Conservation (phyloP, 208 protist genomes). For the Endotrypanum monterogeii region DNA sequence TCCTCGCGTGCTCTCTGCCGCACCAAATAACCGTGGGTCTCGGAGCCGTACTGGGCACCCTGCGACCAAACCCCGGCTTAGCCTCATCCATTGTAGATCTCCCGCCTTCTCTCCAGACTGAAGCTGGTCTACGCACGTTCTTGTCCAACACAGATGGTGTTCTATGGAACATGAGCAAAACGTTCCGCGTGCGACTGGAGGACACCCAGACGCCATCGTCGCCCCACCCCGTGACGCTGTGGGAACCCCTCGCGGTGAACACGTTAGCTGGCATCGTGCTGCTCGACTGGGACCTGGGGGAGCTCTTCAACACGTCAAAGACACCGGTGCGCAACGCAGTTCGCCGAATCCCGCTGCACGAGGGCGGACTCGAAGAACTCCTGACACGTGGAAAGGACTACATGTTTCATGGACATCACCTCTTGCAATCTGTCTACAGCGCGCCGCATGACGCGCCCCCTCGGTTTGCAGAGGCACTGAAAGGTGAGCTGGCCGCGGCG, state of each 20-base stretch:
- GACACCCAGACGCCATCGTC: constrained; percentile 19
- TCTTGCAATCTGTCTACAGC: constrained; percentile 52
- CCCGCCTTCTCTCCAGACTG: constrained; percentile 16
- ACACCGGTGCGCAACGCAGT: constrained; percentile 6
- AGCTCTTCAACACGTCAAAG: constrained; percentile 9
- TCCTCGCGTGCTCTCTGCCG: constrained; percentile 38
- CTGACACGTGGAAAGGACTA: constrained; percentile 20
- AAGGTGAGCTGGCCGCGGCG: constrained; percentile 2
- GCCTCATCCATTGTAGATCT: background rate
- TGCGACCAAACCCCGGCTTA: constrained; percentile 59
- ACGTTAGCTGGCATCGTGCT: constrained; percentile 53
- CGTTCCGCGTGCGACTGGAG: constrained; percentile 39
- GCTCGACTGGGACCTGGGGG: constrained; percentile 54
- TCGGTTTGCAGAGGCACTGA: constrained; percentile 4
- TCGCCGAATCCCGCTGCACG: constrained; percentile 15
- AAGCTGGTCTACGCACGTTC: constrained; percentile 28
- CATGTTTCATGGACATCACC: constrained; percentile 50
- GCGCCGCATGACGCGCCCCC: constrained; percentile 15
- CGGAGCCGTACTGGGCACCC: constrained; percentile 65
- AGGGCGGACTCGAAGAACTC: constrained; percentile 22
- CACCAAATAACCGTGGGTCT: constrained; percentile 46
- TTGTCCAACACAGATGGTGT: constrained; percentile 50
- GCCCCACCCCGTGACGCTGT: constrained; percentile 12
- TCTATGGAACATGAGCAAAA: constrained; percentile 59
- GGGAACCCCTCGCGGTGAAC: constrained; percentile 44